Conservation (phyloP, 2,329 filamentous ascomycete genomes). For the Cytospora leucostoma region DNA sequence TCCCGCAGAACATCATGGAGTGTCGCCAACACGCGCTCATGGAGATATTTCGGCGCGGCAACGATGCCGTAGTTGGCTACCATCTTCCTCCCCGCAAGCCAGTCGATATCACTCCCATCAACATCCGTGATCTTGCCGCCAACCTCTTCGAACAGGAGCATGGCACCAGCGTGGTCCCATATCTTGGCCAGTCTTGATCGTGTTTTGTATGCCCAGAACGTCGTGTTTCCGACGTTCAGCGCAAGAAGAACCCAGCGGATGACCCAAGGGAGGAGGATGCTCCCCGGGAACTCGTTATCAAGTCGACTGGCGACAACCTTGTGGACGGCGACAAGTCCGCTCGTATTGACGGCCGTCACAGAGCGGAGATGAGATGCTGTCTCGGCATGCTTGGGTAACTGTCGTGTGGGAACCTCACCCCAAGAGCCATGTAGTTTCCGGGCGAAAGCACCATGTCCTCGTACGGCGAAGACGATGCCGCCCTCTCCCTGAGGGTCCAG, state of each 20-base stretch:
- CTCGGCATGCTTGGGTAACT: constrained; percentile 38
- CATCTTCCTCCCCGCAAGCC: constrained; percentile 51
- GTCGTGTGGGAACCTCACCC: constrained; percentile 33
- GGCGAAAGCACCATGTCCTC: constrained; percentile 50
- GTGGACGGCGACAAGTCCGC: constrained; percentile 51
- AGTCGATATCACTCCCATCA: constrained; percentile 52
- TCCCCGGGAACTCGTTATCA: constrained; percentile 47
- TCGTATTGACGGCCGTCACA: constrained; percentile 50
- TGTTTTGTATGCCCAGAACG: constrained; percentile 58
- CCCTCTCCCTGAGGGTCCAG: constrained; percentile 48
- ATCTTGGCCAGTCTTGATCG: constrained; percentile 53
- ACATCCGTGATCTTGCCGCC: constrained; percentile 59
- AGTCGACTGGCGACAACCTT: constrained; percentile 45
- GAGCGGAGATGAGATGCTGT: constrained; percentile 39
- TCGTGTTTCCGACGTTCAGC: constrained; percentile 54
- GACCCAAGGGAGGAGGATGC: constrained; percentile 59
- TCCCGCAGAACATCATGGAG: constrained; percentile 39
- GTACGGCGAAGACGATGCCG: constrained; percentile 53
- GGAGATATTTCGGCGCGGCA: constrained; percentile 49
- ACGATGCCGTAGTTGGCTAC: constrained; percentile 57
- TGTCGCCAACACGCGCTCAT: constrained; percentile 45
- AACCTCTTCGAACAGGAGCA: constrained; percentile 59
- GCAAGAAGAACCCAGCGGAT: constrained; percentile 56
- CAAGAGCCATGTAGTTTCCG: constrained; percentile 40
- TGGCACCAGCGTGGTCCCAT: constrained; percentile 63